A percentile compares a stretch with the other conserved stretches of the same genome.
phyloP scores from a whole-genome alignment of 768 basidiomycete species.

The Tulasnella sp. region DNA sequence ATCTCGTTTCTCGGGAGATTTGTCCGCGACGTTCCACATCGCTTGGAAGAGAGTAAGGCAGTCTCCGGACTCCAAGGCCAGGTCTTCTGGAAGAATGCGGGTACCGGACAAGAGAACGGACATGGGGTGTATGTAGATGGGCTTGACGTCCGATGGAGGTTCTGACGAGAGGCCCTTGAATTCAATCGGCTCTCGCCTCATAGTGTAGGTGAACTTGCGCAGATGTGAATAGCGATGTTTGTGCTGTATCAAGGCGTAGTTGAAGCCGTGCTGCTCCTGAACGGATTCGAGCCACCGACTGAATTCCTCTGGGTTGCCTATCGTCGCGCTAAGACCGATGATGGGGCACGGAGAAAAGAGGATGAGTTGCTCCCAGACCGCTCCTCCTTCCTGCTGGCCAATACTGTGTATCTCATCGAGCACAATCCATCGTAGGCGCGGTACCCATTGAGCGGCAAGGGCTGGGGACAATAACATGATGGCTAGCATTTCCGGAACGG shows the following conservation, averaged over 20 bases:
- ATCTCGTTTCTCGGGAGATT: background rate
- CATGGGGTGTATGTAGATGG: conserved; percentile 56
- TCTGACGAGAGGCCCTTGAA: conserved; percentile 29
- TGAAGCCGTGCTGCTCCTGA: conserved; percentile 50
- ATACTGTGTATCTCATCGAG: conserved; percentile 59
- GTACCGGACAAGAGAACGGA: conserved; percentile 49
- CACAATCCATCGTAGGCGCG: conserved; percentile 59
- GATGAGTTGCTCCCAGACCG: conserved; percentile 69
- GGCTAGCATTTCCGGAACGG: conserved; percentile 62
- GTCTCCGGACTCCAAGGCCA: conserved; percentile 55
- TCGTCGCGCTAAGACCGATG: conserved; percentile 66
- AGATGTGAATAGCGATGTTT: conserved; percentile 67
- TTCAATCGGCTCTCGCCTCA: conserved; percentile 21
- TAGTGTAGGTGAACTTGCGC: conserved; percentile 54
- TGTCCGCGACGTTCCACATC: conserved; percentile 27
- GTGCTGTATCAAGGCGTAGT: conserved; percentile 54
- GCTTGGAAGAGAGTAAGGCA: conserved; percentile 46
- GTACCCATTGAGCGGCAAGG: conserved; percentile 53
- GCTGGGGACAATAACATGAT: conserved; percentile 64
- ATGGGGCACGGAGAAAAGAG: conserved; percentile 62
- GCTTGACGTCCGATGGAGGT: conserved; percentile 32
- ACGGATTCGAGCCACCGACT: conserved; percentile 58
- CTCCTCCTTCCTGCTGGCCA: conserved; percentile 59
- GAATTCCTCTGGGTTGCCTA: conserved; percentile 57
- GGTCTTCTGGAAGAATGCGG: conserved; percentile 48